phyloP scores from a whole-genome alignment of 345 rosid genomes.

The Eucalyptus victrix region DNA sequence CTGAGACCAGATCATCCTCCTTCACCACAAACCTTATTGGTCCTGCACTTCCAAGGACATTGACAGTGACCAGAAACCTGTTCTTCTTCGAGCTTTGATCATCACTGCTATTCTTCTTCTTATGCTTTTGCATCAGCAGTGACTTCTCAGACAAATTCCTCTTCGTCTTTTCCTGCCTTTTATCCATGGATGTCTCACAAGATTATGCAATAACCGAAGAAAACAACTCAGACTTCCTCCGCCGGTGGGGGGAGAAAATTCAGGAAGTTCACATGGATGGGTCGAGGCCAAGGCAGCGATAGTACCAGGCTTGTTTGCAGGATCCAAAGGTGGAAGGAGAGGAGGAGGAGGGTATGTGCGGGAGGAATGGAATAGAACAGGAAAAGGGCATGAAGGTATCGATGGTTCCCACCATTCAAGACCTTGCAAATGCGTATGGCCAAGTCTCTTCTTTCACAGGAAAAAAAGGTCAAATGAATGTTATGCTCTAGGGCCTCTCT shows the following conservation, averaged over 20 bases:
- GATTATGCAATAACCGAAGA: background rate
- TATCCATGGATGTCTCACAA: background rate
- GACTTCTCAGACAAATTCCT: background rate
- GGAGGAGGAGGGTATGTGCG: background rate
- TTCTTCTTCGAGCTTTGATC: constrained; percentile 16
- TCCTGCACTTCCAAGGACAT: constrained; percentile 72
- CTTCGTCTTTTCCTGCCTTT: background rate
- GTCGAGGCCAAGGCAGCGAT: constrained; percentile 37
- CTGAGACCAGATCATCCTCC: constrained; percentile 39
- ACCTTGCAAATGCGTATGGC: background rate
- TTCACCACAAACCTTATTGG: constrained; percentile 59
- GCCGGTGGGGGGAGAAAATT: background rate
- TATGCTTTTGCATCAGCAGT: constrained; percentile 5
- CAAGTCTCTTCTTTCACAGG: background rate
- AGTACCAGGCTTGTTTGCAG: constrained; percentile 32
- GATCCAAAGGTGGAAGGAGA: constrained; percentile 16
- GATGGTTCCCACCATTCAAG: background rate
- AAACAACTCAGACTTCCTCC: background rate
- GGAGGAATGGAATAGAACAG: background rate
- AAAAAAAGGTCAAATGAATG: background rate
- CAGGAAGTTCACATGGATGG: constrained; percentile 1
- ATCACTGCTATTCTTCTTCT: background rate
- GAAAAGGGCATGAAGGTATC: background rate
- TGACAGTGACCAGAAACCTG: constrained; percentile 42
- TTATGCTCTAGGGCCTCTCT: background rate